These are phyloP conservation scores for Amorphotheca resinae DNA, from an alignment of 495 filamentous ascomycete species.

Conservation along the genomic window DNA sequence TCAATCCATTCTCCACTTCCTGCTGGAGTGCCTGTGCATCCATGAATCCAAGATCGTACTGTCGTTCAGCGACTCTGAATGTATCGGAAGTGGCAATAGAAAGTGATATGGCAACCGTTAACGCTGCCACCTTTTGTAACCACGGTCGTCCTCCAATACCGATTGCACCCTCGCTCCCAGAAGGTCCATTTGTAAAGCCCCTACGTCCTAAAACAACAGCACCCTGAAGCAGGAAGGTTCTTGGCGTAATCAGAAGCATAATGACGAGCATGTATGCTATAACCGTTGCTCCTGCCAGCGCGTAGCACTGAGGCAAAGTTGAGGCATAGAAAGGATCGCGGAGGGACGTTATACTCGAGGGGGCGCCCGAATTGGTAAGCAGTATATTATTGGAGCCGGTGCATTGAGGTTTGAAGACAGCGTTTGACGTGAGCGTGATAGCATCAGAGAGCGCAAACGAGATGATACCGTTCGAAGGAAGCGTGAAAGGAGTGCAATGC, in stretches of 20 bases:
- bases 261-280: conserved; percentile 90
- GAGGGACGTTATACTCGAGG: conserved; percentile 37
- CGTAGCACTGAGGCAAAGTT: conserved; percentile 80
- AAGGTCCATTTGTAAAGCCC: conserved; percentile 72
- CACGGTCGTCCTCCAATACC: conserved; percentile 87
- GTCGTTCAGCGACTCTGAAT: conserved; percentile 64
- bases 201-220: conserved; percentile 68
- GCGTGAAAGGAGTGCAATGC: conserved; percentile 48
- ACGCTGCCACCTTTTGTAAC: conserved; percentile 88
- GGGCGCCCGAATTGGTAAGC: conserved; percentile 21
- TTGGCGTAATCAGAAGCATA: conserved; percentile 83
- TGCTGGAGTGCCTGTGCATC: conserved; percentile 61
- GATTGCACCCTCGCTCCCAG: conserved; percentile 55
- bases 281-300: conserved; percentile 79
- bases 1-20: conserved; percentile 64
- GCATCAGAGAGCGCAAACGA: conserved; percentile 39
- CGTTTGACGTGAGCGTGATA: conserved; percentile 49
- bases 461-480: conserved; percentile 49
- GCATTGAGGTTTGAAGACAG: conserved; percentile 51
- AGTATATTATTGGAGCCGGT: conserved; percentile 24
- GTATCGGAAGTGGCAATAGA: conserved; percentile 89
- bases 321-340: conserved; percentile 87
- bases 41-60: conserved; percentile 58
- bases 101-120: conserved; percentile 80
- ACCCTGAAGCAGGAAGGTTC: conserved; percentile 78